Conservation (phyloP, 345 rosid genomes). For the Excoecaria cochinchinensis region DNA sequence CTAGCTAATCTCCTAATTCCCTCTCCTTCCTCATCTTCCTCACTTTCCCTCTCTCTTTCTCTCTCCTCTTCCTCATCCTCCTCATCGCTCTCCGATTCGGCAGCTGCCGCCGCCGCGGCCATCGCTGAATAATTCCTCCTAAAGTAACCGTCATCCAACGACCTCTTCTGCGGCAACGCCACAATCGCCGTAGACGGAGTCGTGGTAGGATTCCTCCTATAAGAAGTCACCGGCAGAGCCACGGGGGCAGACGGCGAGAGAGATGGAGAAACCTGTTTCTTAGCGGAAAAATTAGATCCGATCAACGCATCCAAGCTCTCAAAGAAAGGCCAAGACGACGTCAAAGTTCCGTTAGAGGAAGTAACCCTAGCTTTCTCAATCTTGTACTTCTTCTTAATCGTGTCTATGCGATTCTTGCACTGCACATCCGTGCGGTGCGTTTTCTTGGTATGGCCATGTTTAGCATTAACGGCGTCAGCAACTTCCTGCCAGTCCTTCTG, state of each 20-base stretch:
- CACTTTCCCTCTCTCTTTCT: slow-evolving; percentile 34
- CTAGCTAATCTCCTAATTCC: slow-evolving; percentile 58
- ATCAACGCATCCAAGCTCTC: slow-evolving; percentile 73
- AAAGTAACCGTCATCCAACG: slow-evolving; percentile 42
- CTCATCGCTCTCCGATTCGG: slow-evolving; percentile 47
- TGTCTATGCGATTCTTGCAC: slow-evolving; percentile 98
- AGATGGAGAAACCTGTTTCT: slow-evolving; percentile 40
- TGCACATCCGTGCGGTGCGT: slow-evolving; percentile 94
- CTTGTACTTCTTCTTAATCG: slow-evolving; percentile 95
- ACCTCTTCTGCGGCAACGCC: slow-evolving; percentile 71
- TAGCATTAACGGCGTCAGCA: slow-evolving; percentile 86
- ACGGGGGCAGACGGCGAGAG: slow-evolving; percentile 51
- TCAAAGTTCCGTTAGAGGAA: slow-evolving; percentile 49
- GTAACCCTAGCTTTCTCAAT: slow-evolving; percentile 78
- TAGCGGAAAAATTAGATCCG: slow-evolving; percentile 51
- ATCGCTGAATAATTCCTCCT: slow-evolving; percentile 77
- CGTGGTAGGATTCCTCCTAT: slow-evolving; percentile 27
- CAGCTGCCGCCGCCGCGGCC: slow-evolving; percentile 92
- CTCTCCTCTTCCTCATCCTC: slow-evolving; percentile 43
- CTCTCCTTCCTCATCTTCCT: slow-evolving; percentile 36
- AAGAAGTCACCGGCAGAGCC: slow-evolving; percentile 40
- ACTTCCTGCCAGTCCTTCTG: slow-evolving; percentile 99
- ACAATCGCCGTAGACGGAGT: slow-evolving; percentile 39
- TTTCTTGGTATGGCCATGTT: slow-evolving; percentile 78
- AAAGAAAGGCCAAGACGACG: slow-evolving; percentile 83